These are phyloP conservation scores for Mallotus japonicus DNA, from an alignment of 441 rosid species.

Conservation along the genomic window DNA sequence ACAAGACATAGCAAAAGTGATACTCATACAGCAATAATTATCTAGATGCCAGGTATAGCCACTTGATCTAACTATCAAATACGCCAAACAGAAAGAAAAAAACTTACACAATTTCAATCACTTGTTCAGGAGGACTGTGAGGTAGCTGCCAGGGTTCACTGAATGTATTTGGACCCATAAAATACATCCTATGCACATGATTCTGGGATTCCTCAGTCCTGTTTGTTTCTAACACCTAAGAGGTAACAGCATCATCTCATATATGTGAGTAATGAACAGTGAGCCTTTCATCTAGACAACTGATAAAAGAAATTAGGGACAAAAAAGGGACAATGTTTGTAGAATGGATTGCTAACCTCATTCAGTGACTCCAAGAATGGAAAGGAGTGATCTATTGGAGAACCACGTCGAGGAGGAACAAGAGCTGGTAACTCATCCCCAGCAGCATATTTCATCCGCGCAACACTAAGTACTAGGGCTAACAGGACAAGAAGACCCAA, in stretches of 20 bases:
- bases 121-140: constrained; percentile 77
- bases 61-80: constrained; percentile 9
- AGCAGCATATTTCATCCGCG: constrained; percentile 80
- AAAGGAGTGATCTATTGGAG: constrained; percentile 75
- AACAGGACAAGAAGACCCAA: constrained; percentile 71
- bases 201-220: constrained; percentile 82
- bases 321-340: background rate
- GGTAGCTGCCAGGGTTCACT: constrained; percentile 87
- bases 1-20: background rate
- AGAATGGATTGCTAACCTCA: constrained; percentile 46
- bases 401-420: constrained; percentile 57
- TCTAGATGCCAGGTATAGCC: background rate
- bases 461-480: constrained; percentile 88
- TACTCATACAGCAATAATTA: background rate
- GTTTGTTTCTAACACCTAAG: constrained; percentile 77
- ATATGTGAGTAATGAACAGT: background rate
- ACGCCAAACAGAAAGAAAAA: constrained; percentile 7
- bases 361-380: constrained; percentile 90
- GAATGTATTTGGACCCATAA: constrained; percentile 87
- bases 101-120: constrained; percentile 78
- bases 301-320: background rate
- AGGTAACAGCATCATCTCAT: constrained; percentile 15
- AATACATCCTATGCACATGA: constrained; percentile 85
- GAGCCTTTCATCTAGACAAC: constrained; percentile 5
- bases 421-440: constrained; percentile 71